phyloP scores from a whole-genome alignment of 352 stramenopile genomes.

The Plasmopara muralis region DNA sequence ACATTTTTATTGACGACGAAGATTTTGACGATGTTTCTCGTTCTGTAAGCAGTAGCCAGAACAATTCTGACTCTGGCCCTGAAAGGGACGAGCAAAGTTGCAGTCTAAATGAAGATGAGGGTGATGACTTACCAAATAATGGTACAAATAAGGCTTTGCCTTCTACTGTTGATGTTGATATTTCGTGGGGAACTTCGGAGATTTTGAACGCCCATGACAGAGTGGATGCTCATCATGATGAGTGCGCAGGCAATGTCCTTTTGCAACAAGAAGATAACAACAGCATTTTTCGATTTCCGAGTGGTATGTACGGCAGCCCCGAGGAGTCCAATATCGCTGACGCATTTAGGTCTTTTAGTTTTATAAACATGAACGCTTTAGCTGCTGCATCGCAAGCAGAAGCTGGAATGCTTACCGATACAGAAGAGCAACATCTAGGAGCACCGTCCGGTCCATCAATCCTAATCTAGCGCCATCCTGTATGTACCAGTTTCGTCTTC shows the following conservation, averaged over 20 bases:
- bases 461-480: constrained; percentile 36
- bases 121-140: constrained; percentile 7
- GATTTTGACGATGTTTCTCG: constrained; percentile 53
- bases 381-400: constrained; percentile 66
- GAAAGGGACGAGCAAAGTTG: constrained; percentile 19
- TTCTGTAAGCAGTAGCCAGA: constrained; percentile 27
- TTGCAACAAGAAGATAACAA: constrained; percentile 28
- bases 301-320: constrained; percentile 51
- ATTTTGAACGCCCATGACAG: constrained; percentile 5
- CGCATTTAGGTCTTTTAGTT: constrained; percentile 75
- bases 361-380: constrained; percentile 83
- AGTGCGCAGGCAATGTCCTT: constrained; percentile 4
- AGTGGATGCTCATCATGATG: constrained; percentile 1
- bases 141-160: constrained; percentile 9
- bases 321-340: constrained; percentile 39
- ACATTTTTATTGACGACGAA: constrained; percentile 81
- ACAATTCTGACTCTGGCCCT: constrained; percentile 18
- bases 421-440: constrained; percentile 36
- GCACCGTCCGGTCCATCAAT: constrained; percentile 49
- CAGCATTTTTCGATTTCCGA: constrained; percentile 47
- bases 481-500: not conserved
- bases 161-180: constrained; percentile 15
- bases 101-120: constrained; percentile 13
- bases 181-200: constrained; percentile 17
- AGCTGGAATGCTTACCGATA: constrained; percentile 53